These are phyloP conservation scores for Salix viminalis DNA, from an alignment of 345 rosid species.

Conservation along the genomic window DNA sequence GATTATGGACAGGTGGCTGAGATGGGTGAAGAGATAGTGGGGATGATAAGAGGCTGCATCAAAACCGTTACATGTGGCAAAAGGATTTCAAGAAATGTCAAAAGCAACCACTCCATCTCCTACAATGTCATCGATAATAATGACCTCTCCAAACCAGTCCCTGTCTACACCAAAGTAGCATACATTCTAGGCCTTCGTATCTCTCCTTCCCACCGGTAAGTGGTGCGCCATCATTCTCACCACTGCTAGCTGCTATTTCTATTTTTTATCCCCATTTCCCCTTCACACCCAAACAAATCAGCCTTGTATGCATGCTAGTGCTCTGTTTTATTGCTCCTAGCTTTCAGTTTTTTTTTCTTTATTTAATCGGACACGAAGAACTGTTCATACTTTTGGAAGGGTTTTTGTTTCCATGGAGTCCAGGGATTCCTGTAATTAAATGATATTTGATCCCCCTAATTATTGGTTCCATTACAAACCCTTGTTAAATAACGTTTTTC, in stretches of 20 bases:
- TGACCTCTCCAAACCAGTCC: conserved; percentile 27
- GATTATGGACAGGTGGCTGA: conserved; percentile 98
- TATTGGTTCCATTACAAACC: too few species aligned
- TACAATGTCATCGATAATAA: too few species aligned
- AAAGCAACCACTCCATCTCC: conserved; percentile 9
- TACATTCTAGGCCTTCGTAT: conserved; percentile 89
- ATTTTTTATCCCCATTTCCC: too few species aligned
- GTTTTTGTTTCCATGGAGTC: too few species aligned
- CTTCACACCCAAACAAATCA: not conserved
- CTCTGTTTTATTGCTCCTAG: not conserved
- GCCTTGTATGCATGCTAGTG: not conserved
- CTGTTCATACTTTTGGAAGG: too few species aligned
- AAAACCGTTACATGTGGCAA: conserved; percentile 88
- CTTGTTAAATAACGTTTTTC: too few species aligned
- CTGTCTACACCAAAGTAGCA: conserved; percentile 75
- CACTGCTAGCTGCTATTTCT: too few species aligned
- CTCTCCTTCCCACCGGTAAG: conserved; percentile 77
- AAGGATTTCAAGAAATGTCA: conserved; percentile 32
- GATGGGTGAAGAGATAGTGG: conserved; percentile 66
- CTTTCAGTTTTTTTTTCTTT: too few species aligned
- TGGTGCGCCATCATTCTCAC: too few species aligned
- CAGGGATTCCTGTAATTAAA: too few species aligned
- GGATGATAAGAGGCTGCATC: conserved; percentile 90
- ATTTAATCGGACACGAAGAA: too few species aligned
- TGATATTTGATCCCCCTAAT: too few species aligned